Base-by-base conservation (phyloP, 352 stramenopile genomes). In the Labyrinthula sp. region DNA sequence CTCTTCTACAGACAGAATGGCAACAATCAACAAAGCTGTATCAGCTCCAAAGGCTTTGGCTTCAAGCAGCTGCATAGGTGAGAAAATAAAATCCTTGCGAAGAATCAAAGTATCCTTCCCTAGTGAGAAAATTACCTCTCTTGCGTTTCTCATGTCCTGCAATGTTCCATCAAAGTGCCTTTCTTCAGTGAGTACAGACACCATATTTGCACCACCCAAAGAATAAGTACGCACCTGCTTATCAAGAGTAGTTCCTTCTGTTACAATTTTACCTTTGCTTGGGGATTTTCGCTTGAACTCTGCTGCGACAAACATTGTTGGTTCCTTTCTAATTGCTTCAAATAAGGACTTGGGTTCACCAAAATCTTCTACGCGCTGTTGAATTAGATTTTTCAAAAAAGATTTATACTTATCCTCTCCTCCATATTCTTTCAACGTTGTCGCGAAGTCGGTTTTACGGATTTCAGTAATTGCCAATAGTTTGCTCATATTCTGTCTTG, bases 261-360 rank as follows among this genome's bases (percentile, higher is more conserved):
- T 61, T 17, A 72, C 73, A 59, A 97, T 96, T 59, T 91, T 69
- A 12, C 89, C 87, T 62, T 97, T 97, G 61, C 73, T 92, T 8
- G 89, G 89, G 30, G 73, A 92, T 5, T 85, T 84, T 20, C 89
- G 75, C 66, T 97, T 97, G 66, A 97, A 96, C 68, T 97, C 89
- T 9, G 87, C 84, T 0, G 89, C 89, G 14, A 97, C 68, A 18
- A 56, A 52, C 38, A 52, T 14, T n/a, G n/a, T n/a, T n/a, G n/a
- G n/a, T n/a, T n/a, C n/a, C n/a, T n/a, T n/a, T n/a, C n/a, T n/a
- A n/a, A n/a, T n/a, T n/a, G n/a, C n/a, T n/a, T n/a, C n/a, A n/a
- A n/a, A n/a, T n/a, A n/a, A n/a, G n/a, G n/a, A n/a, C n/a, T n/a
- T n/a, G n/a, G n/a, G n/a, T n/a, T n/a, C n/a, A n/a, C n/a, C n/a